Evolutionary conservation across 352 stramenopile species (phyloP), one percentile per base, ranked within the genome.

Genomic region (Pythium plurisporium): DNA sequence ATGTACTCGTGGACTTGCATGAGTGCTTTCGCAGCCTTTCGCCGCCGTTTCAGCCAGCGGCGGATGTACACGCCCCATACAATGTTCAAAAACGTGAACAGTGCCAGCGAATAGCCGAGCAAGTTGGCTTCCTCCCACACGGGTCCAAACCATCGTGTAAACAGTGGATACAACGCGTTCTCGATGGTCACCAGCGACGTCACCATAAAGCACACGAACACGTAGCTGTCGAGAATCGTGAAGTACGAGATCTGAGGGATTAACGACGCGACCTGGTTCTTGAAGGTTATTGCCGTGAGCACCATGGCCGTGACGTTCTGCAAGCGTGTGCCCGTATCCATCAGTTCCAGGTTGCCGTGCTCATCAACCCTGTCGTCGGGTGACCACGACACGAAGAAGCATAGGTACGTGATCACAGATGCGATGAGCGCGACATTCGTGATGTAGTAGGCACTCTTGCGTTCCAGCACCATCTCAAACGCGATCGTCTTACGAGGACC

Each of bases 161-260:
- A 31, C 2, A 80, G 10, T 2, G 73, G 73, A 47, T 73, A 83
- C 6, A 87, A 53, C 4, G 77, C 70, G 44, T 80, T 87, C 58
- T 82, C 77, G 40, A 87, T 48, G 20, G 74, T 71, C 11, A 87
- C 73, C 9, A 72, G n/a, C 31, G 64, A 84, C 11, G 75, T 64
- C 34, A 83, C 65, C 7, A 85, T 51, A 58, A 87, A 87, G 72
- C 74, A 85, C 45, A 83, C 78, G 34, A 76, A 82, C 0, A 87
- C 70, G 33, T 82, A 87, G 55, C 74, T 67, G 49, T 87, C 77
- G 20, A 87, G 53, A 1, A 65, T 72, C 25, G 79, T 89, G 26
- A 86, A 77, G 51, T 89, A 89, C 44, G 76, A 82, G 10, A 89
- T 74, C 40, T 86, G 71, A 10, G 79, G 79, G 2, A 85, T 75